Conservation (phyloP, 2,329 filamentous ascomycete species). For the Diaporthe sp. region DNA sequence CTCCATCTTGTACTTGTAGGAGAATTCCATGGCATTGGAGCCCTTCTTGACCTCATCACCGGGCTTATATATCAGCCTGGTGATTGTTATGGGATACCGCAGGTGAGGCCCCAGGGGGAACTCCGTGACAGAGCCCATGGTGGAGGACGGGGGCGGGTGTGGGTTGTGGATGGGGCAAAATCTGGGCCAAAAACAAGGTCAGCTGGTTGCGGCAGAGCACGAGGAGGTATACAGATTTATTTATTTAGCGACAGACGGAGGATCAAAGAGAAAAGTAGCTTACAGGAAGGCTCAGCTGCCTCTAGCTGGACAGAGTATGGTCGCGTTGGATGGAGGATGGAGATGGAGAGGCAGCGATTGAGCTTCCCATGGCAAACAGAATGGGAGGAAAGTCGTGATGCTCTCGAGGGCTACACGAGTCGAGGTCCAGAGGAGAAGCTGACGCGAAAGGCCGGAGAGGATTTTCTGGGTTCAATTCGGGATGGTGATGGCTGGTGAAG, state of each 20-base stretch:
- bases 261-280: not conserved
- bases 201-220: not conserved
- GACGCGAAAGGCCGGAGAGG: not conserved
- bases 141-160: not conserved
- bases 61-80: constrained; percentile 81
- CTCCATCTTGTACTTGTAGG: constrained; percentile 83
- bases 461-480: constrained; percentile 3
- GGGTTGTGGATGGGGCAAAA: not conserved
- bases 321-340: constrained; percentile 34
- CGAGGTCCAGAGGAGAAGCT: not conserved
- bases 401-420: constrained; percentile 13
- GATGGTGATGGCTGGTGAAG: not conserved
- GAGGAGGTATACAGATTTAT: not conserved
- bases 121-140: constrained; percentile 57
- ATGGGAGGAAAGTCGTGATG: not conserved
- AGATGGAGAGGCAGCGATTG: constrained; percentile 33
- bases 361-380: constrained; percentile 41
- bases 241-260: not conserved
- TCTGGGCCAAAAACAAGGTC: constrained; percentile 1
- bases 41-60: constrained; percentile 83
- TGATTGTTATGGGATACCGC: constrained; percentile 94
- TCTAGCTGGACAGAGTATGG: constrained; percentile 15
- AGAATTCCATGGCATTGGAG: constrained; percentile 87
- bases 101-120: constrained; percentile 74
- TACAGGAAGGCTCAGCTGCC: not conserved